These are phyloP conservation scores for Lenwebbia sp. DNA, from an alignment of 345 rosid genomes.

Conservation along the genomic window DNA sequence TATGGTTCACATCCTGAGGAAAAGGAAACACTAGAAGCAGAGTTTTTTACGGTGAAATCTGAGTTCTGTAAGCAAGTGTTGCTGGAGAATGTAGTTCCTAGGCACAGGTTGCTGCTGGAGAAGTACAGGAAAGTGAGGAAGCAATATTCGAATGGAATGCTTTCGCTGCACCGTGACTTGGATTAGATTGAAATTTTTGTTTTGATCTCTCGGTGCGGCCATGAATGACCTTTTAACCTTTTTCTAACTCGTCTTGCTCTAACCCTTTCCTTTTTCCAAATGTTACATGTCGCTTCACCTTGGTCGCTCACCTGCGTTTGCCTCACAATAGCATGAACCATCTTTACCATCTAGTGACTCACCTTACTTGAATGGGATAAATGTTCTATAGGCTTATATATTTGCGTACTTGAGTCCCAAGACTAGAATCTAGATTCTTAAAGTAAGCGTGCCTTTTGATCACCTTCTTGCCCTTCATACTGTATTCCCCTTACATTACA, in stretches of 20 bases:
- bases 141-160: slow-evolving; percentile 49
- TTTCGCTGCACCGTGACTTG: slow-evolving; percentile 24
- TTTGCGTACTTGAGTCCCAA: background rate
- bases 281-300: background rate
- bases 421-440: background rate
- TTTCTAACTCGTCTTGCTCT: background rate
- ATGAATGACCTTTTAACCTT: background rate
- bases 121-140: slow-evolving; percentile 35
- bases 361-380: background rate
- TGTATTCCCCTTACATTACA: background rate
- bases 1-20: slow-evolving; percentile 7
- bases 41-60: slow-evolving; percentile 18
- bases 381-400: background rate
- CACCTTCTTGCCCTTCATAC: background rate
- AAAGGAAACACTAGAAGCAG: slow-evolving; percentile 15
- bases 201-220: background rate
- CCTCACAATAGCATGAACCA: background rate
- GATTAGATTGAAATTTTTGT: background rate
- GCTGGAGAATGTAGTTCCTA: slow-evolving; percentile 19
- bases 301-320: background rate
- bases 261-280: background rate
- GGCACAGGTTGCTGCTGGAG: slow-evolving; percentile 22
- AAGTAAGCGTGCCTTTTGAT: background rate
- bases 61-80: slow-evolving; percentile 30
- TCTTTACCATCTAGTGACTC: background rate